Evolutionary conservation across 1,284 basidiomycete genomes (phyloP), one percentile per base, ranked within the genome.

Genomic region (Tilletia walkeri): DNA sequence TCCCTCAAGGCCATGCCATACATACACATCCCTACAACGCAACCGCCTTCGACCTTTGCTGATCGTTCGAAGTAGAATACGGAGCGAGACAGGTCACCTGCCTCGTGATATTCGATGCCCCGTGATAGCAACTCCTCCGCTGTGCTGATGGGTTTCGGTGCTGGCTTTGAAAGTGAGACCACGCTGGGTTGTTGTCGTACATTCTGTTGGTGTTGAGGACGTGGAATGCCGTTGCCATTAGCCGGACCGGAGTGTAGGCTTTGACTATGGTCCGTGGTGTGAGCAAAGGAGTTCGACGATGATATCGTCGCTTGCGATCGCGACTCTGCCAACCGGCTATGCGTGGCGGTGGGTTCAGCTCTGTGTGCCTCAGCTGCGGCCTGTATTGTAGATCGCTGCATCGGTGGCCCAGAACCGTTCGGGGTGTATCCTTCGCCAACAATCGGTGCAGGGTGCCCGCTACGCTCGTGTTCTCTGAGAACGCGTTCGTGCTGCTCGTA

Each of bases 21-120:
- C 92, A 95, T 93, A 73, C 94, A 86, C 92, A 94, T 94, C 14
- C 93, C 93, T 1, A 92, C 89, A 1, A 90, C 91, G 81, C 91
- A 93, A 0, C 93, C 93, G 2, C 92, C 92, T 49, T 87, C 85
- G 69, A 89, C 85, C 67, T 87, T 91, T 12, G 93, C 92, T 50
- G 89, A 89, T 80, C 88, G 88, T 85, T 94, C 91, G 82, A 95
- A 95, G 83, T 87, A 92, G 61, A 85, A 84, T 0, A 92, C 92
- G 2, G 91, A 90, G 71, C 92, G 90, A 47, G 85, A 84, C 0
- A 95, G 86, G 56, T 89, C 87, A 79, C 93, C 91, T 34, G 88
- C 87, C 83, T 94, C 91, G 82, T 95, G 93, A 76, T 90, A 88
- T 72, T 88, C 86, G 77, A 95, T 94, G 2, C 93, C 93, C 53